These are phyloP conservation scores for Batkoa obscura DNA, from an alignment of 371 early-diverging fungal species.

Conservation along the genomic window DNA sequence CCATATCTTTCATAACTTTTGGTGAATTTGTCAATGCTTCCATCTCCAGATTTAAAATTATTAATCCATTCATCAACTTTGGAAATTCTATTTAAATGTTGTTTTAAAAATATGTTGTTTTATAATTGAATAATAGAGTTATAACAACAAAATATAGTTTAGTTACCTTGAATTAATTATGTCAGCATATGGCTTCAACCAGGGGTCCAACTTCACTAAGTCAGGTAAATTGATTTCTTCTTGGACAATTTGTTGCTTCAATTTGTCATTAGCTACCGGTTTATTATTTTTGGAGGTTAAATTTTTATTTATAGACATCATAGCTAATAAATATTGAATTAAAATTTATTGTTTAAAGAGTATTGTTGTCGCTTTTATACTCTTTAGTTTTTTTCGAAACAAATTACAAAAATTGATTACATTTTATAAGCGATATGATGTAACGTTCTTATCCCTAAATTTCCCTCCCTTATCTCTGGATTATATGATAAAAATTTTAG, in stretches of 20 bases:
- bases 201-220: constrained; percentile 41
- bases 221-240: constrained; percentile 20
- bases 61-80: constrained; percentile 38
- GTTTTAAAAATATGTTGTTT: background rate
- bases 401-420: no score
- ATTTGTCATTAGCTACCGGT: background rate
- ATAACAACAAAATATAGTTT: background rate
- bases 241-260: constrained; percentile 14
- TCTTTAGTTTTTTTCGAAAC: no score
- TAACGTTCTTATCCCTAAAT: no score
- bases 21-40: constrained; percentile 63
- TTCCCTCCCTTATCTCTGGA: no score
- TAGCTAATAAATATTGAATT: no score
- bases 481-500: no score
- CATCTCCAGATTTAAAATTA: constrained; percentile 38
- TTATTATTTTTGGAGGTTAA: no score
- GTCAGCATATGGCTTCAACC: constrained; percentile 39
- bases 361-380: no score
- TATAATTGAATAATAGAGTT: background rate
- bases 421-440: no score
- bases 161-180: constrained; percentile 34
- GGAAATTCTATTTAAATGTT: constrained; percentile 16
- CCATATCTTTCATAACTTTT: constrained; percentile 64
- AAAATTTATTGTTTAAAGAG: no score
- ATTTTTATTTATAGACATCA: no score